phyloP scores from a whole-genome alignment of 805 yeast species.

The Candida vaughaniae region DNA sequence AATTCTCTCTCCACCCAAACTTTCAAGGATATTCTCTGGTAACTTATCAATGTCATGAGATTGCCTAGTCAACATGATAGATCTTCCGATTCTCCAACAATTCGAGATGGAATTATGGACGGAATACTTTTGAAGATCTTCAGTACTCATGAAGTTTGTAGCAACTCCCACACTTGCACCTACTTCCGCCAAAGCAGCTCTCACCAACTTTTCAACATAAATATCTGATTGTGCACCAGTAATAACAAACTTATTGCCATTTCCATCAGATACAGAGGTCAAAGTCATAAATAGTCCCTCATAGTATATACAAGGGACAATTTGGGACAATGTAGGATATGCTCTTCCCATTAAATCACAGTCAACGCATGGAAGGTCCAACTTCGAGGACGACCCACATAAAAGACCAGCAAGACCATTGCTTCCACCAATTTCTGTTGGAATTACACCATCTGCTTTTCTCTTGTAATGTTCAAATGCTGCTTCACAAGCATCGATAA shows the following conservation, averaged over 20 bases:
- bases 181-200: slow-evolving; percentile 43
- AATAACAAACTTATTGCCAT: slow-evolving; percentile 38
- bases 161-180: slow-evolving; percentile 42
- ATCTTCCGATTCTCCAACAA: no score
- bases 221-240: slow-evolving; percentile 29
- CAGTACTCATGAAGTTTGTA: slow-evolving; percentile 29
- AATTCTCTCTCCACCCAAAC: no score
- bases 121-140: slow-evolving; percentile 7
- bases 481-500: slow-evolving; percentile 27
- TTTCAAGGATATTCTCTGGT: no score
- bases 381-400: no score
- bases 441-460: slow-evolving; percentile 32
- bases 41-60: no score
- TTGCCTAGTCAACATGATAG: no score
- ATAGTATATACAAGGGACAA: slow-evolving; percentile 26
- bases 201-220: slow-evolving; percentile 35
- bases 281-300: slow-evolving; percentile 22
- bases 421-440: slow-evolving; percentile 45
- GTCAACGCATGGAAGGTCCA: no score
- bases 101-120: slow-evolving; percentile 10
- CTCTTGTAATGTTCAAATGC: slow-evolving; percentile 25
- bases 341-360: slow-evolving; percentile 52
- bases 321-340: slow-evolving; percentile 37
- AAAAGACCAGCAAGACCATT: no score
- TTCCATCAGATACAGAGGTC: slow-evolving; percentile 35